Evolutionary conservation across 768 basidiomycete genomes (phyloP).

Genomic region (Lactarius hengduanensis): DNA sequence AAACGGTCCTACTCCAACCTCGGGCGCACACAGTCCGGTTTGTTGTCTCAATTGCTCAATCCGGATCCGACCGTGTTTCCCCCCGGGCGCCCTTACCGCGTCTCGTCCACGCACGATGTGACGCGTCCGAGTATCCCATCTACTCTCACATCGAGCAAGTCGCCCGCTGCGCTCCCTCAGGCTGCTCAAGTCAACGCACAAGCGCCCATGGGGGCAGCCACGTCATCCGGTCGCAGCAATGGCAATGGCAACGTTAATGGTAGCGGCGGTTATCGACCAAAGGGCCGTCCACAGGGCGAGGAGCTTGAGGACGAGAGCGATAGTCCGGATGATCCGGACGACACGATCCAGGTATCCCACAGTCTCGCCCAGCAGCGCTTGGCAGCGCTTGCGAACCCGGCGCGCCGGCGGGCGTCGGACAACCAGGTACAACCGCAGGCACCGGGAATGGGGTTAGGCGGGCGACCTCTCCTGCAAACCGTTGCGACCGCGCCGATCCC

Average conservation of each 20-base stretch:
- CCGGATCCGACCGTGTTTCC: slow-evolving; percentile 65
- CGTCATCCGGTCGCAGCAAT: slow-evolving; percentile 8
- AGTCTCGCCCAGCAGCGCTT: slow-evolving; percentile 70
- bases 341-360: slow-evolving; percentile 55
- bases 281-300: slow-evolving; percentile 59
- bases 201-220: slow-evolving; percentile 24
- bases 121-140: slow-evolving; percentile 38
- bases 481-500: slow-evolving; percentile 54
- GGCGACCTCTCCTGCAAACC: slow-evolving; percentile 35
- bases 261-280: slow-evolving; percentile 51
- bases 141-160: slow-evolving; percentile 50
- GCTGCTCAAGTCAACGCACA: slow-evolving; percentile 48
- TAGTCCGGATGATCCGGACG: slow-evolving; percentile 52
- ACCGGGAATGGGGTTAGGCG: slow-evolving; percentile 4
- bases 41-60: slow-evolving; percentile 68
- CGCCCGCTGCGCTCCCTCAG: slow-evolving; percentile 57
- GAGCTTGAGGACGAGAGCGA: slow-evolving; percentile 66
- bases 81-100: slow-evolving; percentile 55
- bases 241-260: slow-evolving; percentile 1
- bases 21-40: slow-evolving; percentile 53
- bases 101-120: slow-evolving; percentile 50
- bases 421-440: slow-evolving; percentile 26
- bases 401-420: slow-evolving; percentile 42
- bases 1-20: slow-evolving; percentile 60
- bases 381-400: slow-evolving; percentile 48